Conservation (phyloP, 345 rosid genomes). For the Erysimum cheiranthoides region DNA sequence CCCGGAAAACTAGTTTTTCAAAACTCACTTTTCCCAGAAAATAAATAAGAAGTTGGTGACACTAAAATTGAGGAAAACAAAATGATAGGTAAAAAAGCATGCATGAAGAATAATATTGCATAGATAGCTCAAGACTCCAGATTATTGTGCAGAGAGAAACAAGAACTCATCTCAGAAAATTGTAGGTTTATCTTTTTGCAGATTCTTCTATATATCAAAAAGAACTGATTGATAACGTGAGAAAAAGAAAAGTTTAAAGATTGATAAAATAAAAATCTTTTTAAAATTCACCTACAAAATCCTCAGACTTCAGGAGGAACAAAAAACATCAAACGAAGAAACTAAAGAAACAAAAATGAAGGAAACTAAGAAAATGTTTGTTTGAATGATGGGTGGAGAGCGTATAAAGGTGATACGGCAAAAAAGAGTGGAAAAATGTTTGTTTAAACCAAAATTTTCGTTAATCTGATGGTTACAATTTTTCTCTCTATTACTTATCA, state of each 20-base stretch:
- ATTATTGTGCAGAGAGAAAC: not conserved
- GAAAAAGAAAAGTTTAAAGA: not conserved
- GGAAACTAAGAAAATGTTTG: slow-evolving; percentile 48
- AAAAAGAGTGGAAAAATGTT: slow-evolving; percentile 37
- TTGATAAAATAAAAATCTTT: not conserved
- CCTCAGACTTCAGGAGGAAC: slow-evolving; percentile 15
- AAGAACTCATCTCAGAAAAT: slow-evolving; percentile 25
- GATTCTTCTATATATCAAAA: slow-evolving; percentile 14
- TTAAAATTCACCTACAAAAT: slow-evolving; percentile 7
- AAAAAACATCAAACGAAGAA: slow-evolving; percentile 30
- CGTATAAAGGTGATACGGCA: slow-evolving; percentile 33
- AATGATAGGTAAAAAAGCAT: not conserved
- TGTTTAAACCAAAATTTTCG: slow-evolving; percentile 49
- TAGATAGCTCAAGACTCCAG: slow-evolving; percentile 15
- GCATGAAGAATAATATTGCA: not conserved
- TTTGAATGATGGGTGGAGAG: slow-evolving; percentile 41
- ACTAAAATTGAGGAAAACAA: not conserved
- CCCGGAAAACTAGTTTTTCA: not conserved
- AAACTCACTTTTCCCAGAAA: slow-evolving; percentile 6
- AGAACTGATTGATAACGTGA: not conserved
- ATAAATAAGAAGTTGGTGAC: not conserved
- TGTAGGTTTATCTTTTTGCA: not conserved
- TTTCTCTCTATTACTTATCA: slow-evolving; percentile 36
- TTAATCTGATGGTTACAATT: slow-evolving; percentile 49
- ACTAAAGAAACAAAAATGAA: slow-evolving; percentile 26